Base-by-base conservation (phyloP, 345 rosid genomes). In the Kernera saxatilis region DNA sequence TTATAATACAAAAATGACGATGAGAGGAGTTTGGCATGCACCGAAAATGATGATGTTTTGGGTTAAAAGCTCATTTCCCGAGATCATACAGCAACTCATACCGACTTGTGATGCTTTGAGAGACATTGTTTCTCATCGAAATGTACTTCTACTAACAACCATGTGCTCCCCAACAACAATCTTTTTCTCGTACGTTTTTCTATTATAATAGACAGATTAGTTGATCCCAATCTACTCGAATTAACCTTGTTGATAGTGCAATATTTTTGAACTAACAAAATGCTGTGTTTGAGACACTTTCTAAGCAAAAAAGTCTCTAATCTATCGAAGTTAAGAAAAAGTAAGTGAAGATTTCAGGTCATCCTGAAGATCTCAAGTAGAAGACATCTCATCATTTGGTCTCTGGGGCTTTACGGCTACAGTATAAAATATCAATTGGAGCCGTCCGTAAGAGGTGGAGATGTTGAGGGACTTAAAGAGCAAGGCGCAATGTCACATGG, bases 161-260 rank as follows among this genome's bases (percentile, higher is more conserved):
- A 76, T 63, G 79, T 76, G 79, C 79, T 29, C 45, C 70, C 79
- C 79, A 70, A 64, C 79, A 70, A 64, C 75, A 29, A 55, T 76
- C 33, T 63, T 36, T 19, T 27, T 26, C 8, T 37, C 19, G 36
- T 68, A 61, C 44, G 17, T 52, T 62, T 62, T 25, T 39, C 15
- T 36, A 18, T 36, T 59, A 41, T 23, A 48, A 21, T 56, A 48
- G 8, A 23, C 11, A 45, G 6, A 30, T 36, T 50, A 49, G 32
- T 45, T 64, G 46, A 18, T 23, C n/a, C 19, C 19, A 61, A 58
- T 23, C 51, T 19, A 27, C 59, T 33, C 37, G 12, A 19, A 29
- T 39, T 5, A 39, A 12, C 11, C 61, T 51, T 49, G 45, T 51
- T 71, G 25, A 29, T 51, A 22, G 36, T 22, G 22, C 36, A 32